These are phyloP conservation scores for Bothriochloa decipiens DNA, from an alignment of 176 grass and related monocot genomes.

Conservation along the genomic window DNA sequence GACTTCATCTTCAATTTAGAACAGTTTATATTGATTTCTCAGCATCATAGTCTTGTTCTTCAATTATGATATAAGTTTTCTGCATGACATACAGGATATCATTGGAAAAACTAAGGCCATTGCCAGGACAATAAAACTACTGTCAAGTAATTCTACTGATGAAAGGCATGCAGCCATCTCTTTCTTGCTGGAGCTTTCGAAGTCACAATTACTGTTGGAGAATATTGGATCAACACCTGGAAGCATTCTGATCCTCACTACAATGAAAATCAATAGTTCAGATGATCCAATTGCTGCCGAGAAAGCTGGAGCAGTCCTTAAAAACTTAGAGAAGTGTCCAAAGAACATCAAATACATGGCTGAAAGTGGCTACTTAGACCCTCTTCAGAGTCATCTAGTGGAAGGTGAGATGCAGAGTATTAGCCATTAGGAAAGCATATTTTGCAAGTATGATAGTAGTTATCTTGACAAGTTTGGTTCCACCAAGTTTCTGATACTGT, in stretches of 20 bases:
- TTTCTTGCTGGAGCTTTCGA: constrained; percentile 83
- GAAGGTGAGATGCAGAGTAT: constrained; percentile 59
- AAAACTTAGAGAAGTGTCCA: constrained; percentile 78
- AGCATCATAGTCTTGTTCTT: not conserved
- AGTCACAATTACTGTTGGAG: constrained; percentile 62
- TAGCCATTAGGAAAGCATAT: constrained; percentile 16
- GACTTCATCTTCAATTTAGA: constrained; percentile 26
- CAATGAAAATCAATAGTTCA: constrained; percentile 72
- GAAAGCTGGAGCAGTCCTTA: constrained; percentile 65
- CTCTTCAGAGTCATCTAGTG: constrained; percentile 75
- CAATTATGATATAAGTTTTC: constrained; percentile 26
- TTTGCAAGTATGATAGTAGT: not conserved
- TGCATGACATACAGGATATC: constrained; percentile 61
- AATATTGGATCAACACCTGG: constrained; percentile 65
- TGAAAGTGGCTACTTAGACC: constrained; percentile 83
- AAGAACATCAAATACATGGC: constrained; percentile 94
- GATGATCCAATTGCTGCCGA: constrained; percentile 59
- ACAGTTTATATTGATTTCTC: not conserved
- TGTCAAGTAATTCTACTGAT: constrained; percentile 59
- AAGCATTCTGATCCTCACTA: constrained; percentile 69
- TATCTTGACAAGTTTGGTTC: constrained; percentile 7
- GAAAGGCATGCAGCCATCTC: constrained; percentile 63
- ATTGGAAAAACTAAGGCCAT: constrained; percentile 81
- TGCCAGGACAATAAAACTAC: constrained; percentile 54
- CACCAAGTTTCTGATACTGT: constrained; percentile 16